phyloP scores from a whole-genome alignment of 208 protist genomes.

The Crithidia mellificae region DNA sequence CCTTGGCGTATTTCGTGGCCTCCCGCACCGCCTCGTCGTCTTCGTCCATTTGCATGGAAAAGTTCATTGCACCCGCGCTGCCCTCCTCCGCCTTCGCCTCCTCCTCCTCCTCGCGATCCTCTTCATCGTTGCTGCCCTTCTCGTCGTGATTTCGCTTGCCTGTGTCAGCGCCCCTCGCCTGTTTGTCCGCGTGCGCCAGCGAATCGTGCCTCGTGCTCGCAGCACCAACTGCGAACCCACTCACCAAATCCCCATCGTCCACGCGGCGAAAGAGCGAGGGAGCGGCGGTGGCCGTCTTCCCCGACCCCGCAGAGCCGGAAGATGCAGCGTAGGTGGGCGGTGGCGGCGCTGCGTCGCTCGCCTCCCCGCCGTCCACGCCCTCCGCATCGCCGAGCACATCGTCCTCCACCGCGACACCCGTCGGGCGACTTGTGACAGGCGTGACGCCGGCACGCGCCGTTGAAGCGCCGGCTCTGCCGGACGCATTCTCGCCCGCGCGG shows the following conservation, averaged over 20 bases:
- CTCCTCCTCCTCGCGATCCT: no score
- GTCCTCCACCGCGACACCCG: neutral
- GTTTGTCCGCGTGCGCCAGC: no score
- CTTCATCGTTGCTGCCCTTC: no score
- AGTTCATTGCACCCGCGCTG: neutral
- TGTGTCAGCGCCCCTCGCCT: no score
- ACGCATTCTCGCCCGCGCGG: no score
- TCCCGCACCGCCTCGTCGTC: conserved; percentile 66
- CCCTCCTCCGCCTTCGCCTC: neutral
- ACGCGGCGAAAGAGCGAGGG: conserved; percentile 14
- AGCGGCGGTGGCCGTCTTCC: neutral
- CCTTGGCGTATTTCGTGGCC: conserved; percentile 60
- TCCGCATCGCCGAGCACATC: conserved; percentile 30
- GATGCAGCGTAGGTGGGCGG: conserved; percentile 16
- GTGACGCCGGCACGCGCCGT: no score
- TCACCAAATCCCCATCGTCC: conserved; percentile 9
- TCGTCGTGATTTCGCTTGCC: no score
- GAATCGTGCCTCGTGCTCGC: no score
- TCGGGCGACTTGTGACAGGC: no score
- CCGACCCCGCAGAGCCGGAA: neutral
- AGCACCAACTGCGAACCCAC: neutral
- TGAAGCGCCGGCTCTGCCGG: neutral
- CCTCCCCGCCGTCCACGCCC: neutral
- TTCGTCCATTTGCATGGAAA: conserved; percentile 53
- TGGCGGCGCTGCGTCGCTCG: neutral